Conservation (phyloP, 306 rosid genomes). For the Fragaria ananassa region DNA sequence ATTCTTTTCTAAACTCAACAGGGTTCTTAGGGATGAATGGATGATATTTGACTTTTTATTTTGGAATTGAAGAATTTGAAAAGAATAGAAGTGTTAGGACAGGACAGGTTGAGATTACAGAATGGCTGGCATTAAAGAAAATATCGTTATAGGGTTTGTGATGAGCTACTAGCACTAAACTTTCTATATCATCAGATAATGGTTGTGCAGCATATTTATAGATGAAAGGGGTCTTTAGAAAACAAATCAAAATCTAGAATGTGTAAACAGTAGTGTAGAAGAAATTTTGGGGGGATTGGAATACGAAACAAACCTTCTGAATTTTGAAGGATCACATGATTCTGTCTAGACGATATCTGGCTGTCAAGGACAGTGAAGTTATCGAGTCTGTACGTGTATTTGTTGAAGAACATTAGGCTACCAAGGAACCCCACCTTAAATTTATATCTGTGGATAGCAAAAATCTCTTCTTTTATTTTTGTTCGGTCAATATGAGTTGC, state of each 20-base stretch:
- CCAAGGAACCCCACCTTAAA: no score
- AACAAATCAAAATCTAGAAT: neutral
- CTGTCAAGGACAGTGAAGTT: constrained; percentile 4
- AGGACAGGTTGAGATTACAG: neutral
- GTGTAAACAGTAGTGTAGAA: neutral
- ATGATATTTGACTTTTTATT: no score
- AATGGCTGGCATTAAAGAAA: neutral
- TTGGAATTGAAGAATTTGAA: no score
- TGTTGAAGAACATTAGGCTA: neutral
- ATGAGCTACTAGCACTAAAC: constrained; percentile 7
- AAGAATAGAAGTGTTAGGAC: no score
- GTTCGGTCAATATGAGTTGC: neutral
- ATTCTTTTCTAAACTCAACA: no score
- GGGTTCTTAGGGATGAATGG: no score
- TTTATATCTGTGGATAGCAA: no score
- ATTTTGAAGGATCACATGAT: constrained; percentile 19
- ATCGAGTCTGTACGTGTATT: constrained; percentile 5
- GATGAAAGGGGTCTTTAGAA: neutral
- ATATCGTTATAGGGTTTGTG: neutral
- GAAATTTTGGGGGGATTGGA: neutral
- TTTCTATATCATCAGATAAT: neutral
- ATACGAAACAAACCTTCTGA: neutral
- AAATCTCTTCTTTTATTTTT: no score
- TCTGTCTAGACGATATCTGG: constrained; percentile 4
- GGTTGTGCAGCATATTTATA: neutral